These are phyloP conservation scores for Sanghuangporus sanghuang DNA, from an alignment of 1,284 basidiomycete genomes.

Conservation along the genomic window DNA sequence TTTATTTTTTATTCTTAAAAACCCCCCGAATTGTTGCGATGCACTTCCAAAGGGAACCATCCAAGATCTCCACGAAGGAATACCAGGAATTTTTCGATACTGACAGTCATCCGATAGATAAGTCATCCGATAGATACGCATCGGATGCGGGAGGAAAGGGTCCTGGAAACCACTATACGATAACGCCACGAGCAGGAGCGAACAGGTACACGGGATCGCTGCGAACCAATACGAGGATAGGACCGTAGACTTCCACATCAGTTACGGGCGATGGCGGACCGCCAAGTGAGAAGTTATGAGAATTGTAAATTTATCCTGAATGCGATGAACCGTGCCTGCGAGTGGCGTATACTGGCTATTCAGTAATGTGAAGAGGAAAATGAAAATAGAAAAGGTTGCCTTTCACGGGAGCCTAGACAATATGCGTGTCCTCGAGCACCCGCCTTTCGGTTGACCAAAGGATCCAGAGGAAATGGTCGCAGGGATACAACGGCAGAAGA, in stretches of 20 bases:
- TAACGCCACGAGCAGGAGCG: not conserved
- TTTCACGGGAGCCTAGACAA: not conserved
- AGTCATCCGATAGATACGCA: not conserved
- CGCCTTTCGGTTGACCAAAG: not conserved
- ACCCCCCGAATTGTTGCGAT: too few species aligned
- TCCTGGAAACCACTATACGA: not conserved
- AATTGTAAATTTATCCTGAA: not conserved
- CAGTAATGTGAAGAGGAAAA: not conserved
- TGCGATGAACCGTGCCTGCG: not conserved
- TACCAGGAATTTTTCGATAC: not conserved
- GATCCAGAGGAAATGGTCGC: not conserved
- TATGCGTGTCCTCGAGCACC: not conserved
- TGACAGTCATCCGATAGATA: not conserved
- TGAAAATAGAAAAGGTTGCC: not conserved
- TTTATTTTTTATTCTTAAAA: too few species aligned
- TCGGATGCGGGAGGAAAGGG: not conserved
- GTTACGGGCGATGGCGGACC: not conserved
- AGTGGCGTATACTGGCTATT: not conserved
- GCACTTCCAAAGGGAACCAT: not conserved
- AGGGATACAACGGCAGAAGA: not conserved
- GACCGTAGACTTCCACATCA: not conserved
- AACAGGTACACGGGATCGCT: not conserved
- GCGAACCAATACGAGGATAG: not conserved
- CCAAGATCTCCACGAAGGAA: not conserved
- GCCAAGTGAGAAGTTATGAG: not conserved